Percentiles rank a stretch among this genome's conserved stretches.
Conservation (phyloP, 495 filamentous ascomycete genomes). For the Aspergillus ostianus region DNA sequence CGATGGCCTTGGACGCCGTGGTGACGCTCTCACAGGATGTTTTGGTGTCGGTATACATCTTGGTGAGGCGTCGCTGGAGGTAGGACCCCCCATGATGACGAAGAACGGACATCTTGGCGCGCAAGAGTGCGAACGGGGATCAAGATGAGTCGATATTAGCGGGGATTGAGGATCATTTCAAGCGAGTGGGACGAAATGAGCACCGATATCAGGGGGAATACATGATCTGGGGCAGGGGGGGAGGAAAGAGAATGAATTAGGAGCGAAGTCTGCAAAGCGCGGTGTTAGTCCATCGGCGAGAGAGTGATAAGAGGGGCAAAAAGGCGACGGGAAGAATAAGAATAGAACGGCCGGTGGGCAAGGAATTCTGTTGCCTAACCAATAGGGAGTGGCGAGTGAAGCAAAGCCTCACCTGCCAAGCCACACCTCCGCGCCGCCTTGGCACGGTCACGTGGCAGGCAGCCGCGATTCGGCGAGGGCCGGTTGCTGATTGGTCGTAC, state of each 20-base stretch:
- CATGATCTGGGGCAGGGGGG: slow-evolving; percentile 2
- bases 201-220: slow-evolving; percentile 2
- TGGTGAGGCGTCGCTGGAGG: slow-evolving; percentile 70
- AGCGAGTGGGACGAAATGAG: background rate
- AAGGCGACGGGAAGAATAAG: slow-evolving; percentile 25
- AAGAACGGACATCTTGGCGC: slow-evolving; percentile 48
- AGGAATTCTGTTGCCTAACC: slow-evolving; percentile 54
- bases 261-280: background rate
- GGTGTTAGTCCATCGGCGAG: background rate
- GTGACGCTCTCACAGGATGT: slow-evolving; percentile 80
- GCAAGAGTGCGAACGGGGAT: slow-evolving; percentile 21
- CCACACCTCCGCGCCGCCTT: slow-evolving; percentile 8
- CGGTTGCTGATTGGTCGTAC: slow-evolving; percentile 3
- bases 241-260: background rate
- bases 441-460: slow-evolving; percentile 40
- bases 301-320: slow-evolving; percentile 7
- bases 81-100: slow-evolving; percentile 48
- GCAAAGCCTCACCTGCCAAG: slow-evolving; percentile 31
- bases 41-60: slow-evolving; percentile 91
- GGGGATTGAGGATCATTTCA: slow-evolving; percentile 24
- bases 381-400: slow-evolving; percentile 34
- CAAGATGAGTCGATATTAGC: slow-evolving; percentile 16
- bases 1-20: slow-evolving; percentile 60
- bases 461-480: slow-evolving; percentile 25
- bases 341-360: slow-evolving; percentile 28